Evolutionary conservation across 148 eudicot genomes (phyloP).

Genomic region (Chenopodium quinoa): DNA sequence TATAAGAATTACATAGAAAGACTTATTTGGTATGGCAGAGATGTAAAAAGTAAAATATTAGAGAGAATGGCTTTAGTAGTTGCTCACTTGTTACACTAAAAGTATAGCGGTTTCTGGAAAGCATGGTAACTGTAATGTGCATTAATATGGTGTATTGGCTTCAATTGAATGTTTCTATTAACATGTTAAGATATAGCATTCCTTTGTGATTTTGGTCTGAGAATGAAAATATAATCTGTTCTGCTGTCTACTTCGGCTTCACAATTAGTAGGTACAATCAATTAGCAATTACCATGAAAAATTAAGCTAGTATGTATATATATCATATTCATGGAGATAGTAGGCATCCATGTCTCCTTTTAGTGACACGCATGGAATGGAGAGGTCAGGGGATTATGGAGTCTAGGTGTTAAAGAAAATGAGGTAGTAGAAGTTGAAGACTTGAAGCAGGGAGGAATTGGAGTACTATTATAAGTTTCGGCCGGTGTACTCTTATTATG

Average conservation of each 20-base stretch:
- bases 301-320: background rate
- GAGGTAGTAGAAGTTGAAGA: background rate
- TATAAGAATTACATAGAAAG: too few species aligned
- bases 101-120: background rate
- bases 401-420: too few species aligned
- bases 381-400: too few species aligned
- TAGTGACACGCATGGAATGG: too few species aligned
- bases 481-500: too few species aligned
- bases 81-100: background rate
- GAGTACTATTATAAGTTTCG: background rate
- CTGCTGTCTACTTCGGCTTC: background rate
- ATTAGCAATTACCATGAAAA: background rate
- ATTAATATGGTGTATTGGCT: background rate
- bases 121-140: background rate
- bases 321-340: background rate
- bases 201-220: background rate
- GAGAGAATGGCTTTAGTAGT: background rate
- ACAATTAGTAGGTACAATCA: background rate
- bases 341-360: background rate
- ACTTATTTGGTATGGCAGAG: too few species aligned
- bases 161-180: background rate
- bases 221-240: background rate
- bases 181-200: background rate
- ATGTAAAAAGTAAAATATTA: too few species aligned
- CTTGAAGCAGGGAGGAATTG: background rate